Evolutionary conservation across 352 stramenopile species (phyloP), one percentile per base, ranked within the genome.

Genomic region (Phytophthora rubi): DNA sequence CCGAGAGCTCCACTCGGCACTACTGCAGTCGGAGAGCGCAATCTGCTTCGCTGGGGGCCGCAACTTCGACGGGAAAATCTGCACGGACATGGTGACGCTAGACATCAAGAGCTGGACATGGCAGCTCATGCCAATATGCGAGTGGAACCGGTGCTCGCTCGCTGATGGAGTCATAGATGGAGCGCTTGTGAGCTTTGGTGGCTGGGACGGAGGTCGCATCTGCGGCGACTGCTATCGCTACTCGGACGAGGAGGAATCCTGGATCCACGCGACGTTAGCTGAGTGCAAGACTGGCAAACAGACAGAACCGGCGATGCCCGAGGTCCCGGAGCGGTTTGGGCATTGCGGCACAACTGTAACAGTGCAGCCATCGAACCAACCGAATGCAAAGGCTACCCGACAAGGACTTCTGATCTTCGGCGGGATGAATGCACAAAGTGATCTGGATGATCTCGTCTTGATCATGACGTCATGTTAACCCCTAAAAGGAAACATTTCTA

Each of bases 71-170:
- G 82, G 84, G 3, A 76, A 75, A 48, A 69, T 92, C 12, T 92
- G 84, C 57, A 83, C 73, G 0, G 84, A 90, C 71, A 45, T 45
- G 39, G 39, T 10, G 4, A 16, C 86, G 21, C 67, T 92, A 1
- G 62, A 85, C 21, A 48, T 65, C 1, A 60, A 51, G 3, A 60
- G 44, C 0, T 90, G 80, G 84, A 57, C 62, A 21, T 92, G 82
- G 84, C 71, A 86, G 42, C 68, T 87, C 13, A 65, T 88, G 4
- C 77, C 75, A 10, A 80, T 89, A 37, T 85, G 80, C 47, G 80
- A 81, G 30, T 90, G 80, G 79, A 85, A 83, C 30, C 73, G 81
- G 10, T 92, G 82, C 51, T 80, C 82, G 1, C 70, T 90, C 35
- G 70, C 53, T 13, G 71, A 75, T 28, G 82, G 62, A 0, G 32